Evolutionary conservation across 2,329 filamentous ascomycete species (phyloP).

Genomic region (Trichoderma cornu-damae): DNA sequence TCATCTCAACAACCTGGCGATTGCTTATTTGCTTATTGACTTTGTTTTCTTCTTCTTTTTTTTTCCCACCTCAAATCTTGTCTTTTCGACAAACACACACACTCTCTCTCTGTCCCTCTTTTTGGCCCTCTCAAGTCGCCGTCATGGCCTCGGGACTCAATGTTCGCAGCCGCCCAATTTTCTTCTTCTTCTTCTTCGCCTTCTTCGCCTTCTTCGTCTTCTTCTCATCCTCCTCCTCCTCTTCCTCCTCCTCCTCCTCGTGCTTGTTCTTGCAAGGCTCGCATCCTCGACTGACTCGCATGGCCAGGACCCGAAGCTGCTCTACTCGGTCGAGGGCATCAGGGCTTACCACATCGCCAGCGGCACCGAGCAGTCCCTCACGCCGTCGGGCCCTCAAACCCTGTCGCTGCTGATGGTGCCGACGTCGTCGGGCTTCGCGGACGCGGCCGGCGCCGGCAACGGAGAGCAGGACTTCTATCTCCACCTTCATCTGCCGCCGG

Average conservation of each 20-base stretch:
- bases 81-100: too few species aligned
- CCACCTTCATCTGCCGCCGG: slow-evolving; percentile 87
- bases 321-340: slow-evolving; percentile 75
- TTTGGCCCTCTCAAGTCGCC: not conserved
- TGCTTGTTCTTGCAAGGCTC: accelerated
- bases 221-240: too few species aligned
- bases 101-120: not conserved
- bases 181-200: too few species aligned
- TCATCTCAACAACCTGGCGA: not conserved
- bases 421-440: slow-evolving; percentile 68
- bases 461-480: slow-evolving; percentile 93
- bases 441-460: slow-evolving; percentile 47
- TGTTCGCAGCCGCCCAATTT: slow-evolving; percentile 6
- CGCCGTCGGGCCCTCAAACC: slow-evolving; percentile 80
- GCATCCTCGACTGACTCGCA: not conserved
- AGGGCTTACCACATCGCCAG: slow-evolving; percentile 86
- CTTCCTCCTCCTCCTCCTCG: too few species aligned
- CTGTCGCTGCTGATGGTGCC: slow-evolving; percentile 94
- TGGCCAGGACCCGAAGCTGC: slow-evolving; percentile 55
- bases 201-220: too few species aligned
- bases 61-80: too few species aligned
- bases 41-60: not conserved
- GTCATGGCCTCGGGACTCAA: slow-evolving; percentile 18
- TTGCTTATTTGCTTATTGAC: not conserved
- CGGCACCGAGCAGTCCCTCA: slow-evolving; percentile 78